Conservation (phyloP, 2,329 filamentous ascomycete species). For the Fusarium paranaense region DNA sequence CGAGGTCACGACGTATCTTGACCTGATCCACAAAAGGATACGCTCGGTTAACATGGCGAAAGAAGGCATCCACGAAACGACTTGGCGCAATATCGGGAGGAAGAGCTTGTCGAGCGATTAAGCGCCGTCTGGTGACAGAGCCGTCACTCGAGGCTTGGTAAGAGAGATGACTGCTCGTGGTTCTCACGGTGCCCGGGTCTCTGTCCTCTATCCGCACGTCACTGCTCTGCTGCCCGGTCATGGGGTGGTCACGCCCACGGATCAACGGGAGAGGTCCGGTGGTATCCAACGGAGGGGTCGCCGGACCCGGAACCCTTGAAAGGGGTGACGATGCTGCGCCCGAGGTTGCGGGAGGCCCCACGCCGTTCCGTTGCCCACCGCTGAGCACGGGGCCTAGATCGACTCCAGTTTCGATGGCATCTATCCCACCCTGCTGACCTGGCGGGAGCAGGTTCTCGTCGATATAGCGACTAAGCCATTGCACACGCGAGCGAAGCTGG, state of each 20-base stretch:
- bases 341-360: not conserved
- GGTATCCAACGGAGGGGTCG: constrained; percentile 31
- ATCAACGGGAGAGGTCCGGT: constrained; percentile 4
- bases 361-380: not conserved
- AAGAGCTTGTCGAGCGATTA: constrained; percentile 33
- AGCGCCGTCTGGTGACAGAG: constrained; percentile 23
- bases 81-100: constrained; percentile 44
- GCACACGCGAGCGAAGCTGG: constrained; percentile 53
- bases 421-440: constrained; percentile 43
- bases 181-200: constrained; percentile 36
- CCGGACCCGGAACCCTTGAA: constrained; percentile 19
- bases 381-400: constrained; percentile 40
- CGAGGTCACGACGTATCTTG: constrained; percentile 50
- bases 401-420: constrained; percentile 52
- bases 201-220: constrained; percentile 31
- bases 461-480: constrained; percentile 54
- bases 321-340: constrained; percentile 24
- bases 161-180: constrained; percentile 36
- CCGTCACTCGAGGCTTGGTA: constrained; percentile 38
- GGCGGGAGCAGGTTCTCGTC: constrained; percentile 46
- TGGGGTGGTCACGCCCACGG: constrained; percentile 18
- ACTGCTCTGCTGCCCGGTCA: constrained; percentile 16
- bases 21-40: constrained; percentile 58
- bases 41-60: constrained; percentile 57
- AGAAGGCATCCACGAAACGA: constrained; percentile 57